Percentiles rank a stretch among this genome's conserved stretches.
Conservation (phyloP, 345 rosid species). For the Pseudoturritis turrita region DNA sequence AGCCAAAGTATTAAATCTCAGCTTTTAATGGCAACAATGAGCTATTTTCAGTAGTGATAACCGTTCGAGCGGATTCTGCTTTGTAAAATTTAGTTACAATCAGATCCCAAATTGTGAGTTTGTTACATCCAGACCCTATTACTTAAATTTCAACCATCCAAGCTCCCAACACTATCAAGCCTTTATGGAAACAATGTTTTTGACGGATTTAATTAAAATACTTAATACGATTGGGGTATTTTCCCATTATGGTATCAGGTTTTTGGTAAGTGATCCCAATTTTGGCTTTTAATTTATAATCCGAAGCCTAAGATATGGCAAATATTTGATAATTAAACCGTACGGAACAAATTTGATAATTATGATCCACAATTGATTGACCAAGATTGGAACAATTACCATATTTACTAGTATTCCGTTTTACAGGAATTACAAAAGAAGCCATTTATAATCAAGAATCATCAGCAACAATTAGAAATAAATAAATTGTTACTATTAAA, state of each 20-base stretch:
- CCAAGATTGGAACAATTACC: slow-evolving; percentile 13
- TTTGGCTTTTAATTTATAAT: neutral
- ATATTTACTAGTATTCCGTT: slow-evolving; percentile 10
- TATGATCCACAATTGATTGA: neutral
- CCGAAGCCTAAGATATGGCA: neutral
- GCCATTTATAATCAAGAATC: neutral
- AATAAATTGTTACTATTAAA: neutral
- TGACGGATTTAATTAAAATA: neutral
- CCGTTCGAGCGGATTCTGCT: neutral
- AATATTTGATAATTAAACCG: neutral
- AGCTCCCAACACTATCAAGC: neutral
- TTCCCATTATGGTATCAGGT: neutral
- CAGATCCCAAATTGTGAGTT: neutral
- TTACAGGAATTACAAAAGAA: neutral
- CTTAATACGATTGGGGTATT: neutral
- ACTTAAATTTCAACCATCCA: neutral
- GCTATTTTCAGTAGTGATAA: neutral
- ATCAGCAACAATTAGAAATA: neutral
- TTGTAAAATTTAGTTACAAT: neutral
- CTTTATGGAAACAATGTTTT: neutral
- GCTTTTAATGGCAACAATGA: neutral
- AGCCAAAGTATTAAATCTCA: neutral
- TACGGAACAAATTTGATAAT: neutral
- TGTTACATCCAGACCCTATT: neutral
- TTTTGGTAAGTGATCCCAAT: neutral